Evolutionary conservation across 176 grass and related monocot species (phyloP).

Genomic region (Triticum turgidum): DNA sequence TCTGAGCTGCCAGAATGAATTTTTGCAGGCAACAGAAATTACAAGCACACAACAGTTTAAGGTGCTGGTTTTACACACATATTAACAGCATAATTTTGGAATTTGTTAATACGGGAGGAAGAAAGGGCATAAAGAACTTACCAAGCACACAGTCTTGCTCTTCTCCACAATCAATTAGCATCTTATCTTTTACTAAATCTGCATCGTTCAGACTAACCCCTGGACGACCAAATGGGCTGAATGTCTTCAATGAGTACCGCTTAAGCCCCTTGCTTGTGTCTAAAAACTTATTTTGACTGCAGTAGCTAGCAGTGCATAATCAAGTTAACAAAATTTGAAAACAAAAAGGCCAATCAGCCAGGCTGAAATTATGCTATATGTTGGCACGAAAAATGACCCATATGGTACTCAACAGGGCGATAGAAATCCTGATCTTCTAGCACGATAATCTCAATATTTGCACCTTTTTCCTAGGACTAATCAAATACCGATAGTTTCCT

Average conservation of each 20-base stretch:
- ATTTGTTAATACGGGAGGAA: conserved; percentile 5
- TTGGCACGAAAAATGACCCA: not conserved
- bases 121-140: conserved; percentile 36
- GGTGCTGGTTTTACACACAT: not conserved
- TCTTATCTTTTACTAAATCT: conserved; percentile 42
- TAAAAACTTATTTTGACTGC: conserved; percentile 27
- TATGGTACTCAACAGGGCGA: not conserved
- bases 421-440: not conserved
- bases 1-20: not conserved
- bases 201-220: conserved; percentile 41
- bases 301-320: conserved; percentile 11
- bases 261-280: conserved; percentile 28
- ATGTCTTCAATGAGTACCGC: conserved; percentile 33
- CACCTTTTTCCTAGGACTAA: not conserved
- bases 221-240: conserved; percentile 42
- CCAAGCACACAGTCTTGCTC: conserved; percentile 79
- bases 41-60: not conserved
- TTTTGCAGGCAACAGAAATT: not conserved
- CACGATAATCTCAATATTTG: not conserved
- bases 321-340: not conserved
- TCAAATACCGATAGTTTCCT: not conserved
- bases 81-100: not conserved
- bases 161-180: conserved; percentile 79
- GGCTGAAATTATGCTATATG: not conserved
- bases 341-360: not conserved